Evolutionary conservation across 176 grass and related monocot genomes (phyloP).

Genomic region (Eremochloa ophiuroides): DNA sequence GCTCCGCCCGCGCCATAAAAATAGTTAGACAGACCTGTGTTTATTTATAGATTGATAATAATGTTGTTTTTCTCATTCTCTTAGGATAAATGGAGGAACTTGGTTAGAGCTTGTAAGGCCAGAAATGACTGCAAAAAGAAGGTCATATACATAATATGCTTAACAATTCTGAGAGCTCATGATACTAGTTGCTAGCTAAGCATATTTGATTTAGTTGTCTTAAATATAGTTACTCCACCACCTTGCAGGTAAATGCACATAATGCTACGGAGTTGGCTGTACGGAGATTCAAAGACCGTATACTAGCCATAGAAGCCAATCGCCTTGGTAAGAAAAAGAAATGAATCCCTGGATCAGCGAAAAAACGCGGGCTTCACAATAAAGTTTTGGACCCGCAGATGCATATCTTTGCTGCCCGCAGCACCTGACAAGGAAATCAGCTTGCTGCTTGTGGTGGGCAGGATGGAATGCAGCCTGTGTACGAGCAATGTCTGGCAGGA

Average conservation of each 20-base stretch:
- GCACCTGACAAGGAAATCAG: too few relatives aligned
- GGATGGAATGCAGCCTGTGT: too few relatives aligned
- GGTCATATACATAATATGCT: neutral
- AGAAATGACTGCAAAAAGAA: neutral
- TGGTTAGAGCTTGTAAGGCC: neutral
- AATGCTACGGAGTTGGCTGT: neutral
- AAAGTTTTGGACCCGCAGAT: too few relatives aligned
- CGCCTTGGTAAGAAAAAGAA: too few relatives aligned
- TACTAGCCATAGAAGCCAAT: neutral
- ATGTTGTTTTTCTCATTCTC: neutral
- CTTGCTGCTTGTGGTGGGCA: too few relatives aligned
- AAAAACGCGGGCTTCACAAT: too few relatives aligned
- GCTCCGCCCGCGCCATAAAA: neutral
- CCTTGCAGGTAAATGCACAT: neutral
- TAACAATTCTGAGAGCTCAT: neutral
- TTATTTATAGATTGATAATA: neutral
- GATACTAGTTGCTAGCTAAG: neutral
- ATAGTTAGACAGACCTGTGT: neutral
- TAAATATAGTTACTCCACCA: neutral
- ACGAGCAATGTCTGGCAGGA: too few relatives aligned
- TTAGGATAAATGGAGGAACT: slow-evolving; percentile 2
- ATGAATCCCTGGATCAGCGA: too few relatives aligned
- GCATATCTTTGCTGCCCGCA: too few relatives aligned
- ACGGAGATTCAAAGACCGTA: neutral
- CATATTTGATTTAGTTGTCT: neutral